A percentile compares a stretch with the other conserved stretches of the same genome.
Evolutionary conservation across 768 basidiomycete species (phyloP).

Genomic region (Scleroderma citrinum): DNA sequence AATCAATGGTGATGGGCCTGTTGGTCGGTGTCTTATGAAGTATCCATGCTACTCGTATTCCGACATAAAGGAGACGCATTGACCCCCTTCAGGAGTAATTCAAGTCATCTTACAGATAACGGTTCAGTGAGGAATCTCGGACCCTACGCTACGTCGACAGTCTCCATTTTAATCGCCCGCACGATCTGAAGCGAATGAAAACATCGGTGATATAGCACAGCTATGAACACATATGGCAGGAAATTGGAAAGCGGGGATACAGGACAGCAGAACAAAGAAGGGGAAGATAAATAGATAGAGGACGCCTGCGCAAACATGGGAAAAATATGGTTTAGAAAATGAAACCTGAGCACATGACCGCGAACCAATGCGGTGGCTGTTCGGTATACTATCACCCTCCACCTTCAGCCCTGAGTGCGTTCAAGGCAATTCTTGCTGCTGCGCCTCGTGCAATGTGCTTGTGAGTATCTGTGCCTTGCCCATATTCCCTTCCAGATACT

Average conservation of each 20-base stretch:
- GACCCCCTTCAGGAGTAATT: too few species aligned
- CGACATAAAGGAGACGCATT: too few species aligned
- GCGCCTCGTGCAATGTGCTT: constrained; percentile 48
- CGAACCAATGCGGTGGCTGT: neutral
- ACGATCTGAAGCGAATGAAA: neutral
- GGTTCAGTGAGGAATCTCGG: neutral
- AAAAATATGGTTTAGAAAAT: neutral
- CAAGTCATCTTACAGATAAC: too few species aligned
- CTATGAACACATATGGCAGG: neutral
- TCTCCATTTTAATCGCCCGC: too few species aligned
- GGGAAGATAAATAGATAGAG: too few species aligned
- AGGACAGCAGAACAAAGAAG: neutral
- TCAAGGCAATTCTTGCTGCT: constrained; percentile 31
- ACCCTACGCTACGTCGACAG: neutral
- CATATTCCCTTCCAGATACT: constrained; percentile 50
- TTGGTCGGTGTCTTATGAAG: too few species aligned
- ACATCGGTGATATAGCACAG: neutral
- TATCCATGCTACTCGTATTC: too few species aligned
- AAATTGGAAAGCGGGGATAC: neutral
- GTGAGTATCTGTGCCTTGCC: constrained; percentile 42
- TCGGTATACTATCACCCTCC: constrained; percentile 10
- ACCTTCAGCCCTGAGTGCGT: constrained; percentile 26
- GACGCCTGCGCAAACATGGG: too few species aligned
- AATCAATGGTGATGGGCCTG: too few species aligned
- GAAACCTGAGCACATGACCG: neutral